Evolutionary conservation across 352 stramenopile genomes (phyloP), one percentile per base, ranked within the genome.

Genomic region (Globisporangium carolinianum): DNA sequence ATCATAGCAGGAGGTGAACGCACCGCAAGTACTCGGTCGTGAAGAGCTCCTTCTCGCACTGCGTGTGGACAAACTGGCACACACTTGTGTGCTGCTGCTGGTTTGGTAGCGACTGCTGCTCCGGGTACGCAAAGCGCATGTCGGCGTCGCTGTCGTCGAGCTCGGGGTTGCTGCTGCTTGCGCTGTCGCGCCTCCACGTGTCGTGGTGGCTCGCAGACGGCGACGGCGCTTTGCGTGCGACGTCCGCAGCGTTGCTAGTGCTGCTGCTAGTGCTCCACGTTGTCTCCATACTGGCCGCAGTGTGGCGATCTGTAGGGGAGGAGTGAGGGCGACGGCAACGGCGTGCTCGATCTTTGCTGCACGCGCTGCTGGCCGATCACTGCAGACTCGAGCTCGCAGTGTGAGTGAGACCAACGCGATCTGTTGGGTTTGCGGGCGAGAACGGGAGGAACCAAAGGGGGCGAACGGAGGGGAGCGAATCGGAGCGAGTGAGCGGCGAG

Each of bases 11-110:
- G 24, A 32, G 24, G 24, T 1, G 24, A 14, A 65, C 64, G 55
- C 42, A 89, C 79, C 80, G 68, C 65, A 88, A 70, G 71, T 90
- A 90, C 59, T 90, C 80, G 57, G 65, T 72, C 35, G 69, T 82
- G 56, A 90, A 90, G 58, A 90, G 76, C 55, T 84, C 76, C 46
- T 86, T 81, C 43, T 88, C 76, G 64, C 80, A 90, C 58, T 90
- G 80, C 35, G 72, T 76, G 67, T 90, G 80, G 37, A 83, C 66
- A 42, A 90, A 90, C 5, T 71, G 63, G 39, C 72, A 78, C 15
- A 60, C 17, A 6, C 63, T 41, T 24, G 42, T 35, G 37, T 47
- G 42, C 42, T 12, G 42, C 12, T 47, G 42, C 12, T 4, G 12
- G 12, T 47, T 11, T 15, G 10, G 11, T 47, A 17, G 42, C 5